Conservation (phyloP, 352 stramenopile genomes). For the Pythium insidiosum region DNA sequence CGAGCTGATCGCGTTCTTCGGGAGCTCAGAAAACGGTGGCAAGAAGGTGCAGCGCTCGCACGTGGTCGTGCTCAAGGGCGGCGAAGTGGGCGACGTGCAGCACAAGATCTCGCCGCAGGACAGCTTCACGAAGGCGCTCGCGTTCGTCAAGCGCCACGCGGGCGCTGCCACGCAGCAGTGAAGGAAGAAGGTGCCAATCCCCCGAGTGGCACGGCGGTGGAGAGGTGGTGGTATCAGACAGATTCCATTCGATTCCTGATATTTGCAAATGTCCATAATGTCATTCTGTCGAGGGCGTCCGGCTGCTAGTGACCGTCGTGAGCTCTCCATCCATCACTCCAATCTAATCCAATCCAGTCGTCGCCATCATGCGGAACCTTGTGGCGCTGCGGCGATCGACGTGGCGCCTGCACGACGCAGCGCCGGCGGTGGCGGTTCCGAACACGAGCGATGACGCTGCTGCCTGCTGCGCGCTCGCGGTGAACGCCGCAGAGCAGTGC, state of each 20-base stretch:
- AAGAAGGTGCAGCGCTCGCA: slow-evolving; percentile 74
- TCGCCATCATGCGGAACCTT: slow-evolving; percentile 42
- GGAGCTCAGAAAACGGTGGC: slow-evolving; percentile 54
- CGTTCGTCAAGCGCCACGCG: slow-evolving; percentile 35
- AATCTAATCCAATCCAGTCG: background rate
- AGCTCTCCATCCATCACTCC: too few relatives aligned
- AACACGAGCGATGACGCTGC: background rate
- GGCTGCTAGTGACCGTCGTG: too few relatives aligned
- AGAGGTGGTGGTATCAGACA: too few relatives aligned
- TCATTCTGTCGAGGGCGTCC: too few relatives aligned
- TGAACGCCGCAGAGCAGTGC: slow-evolving; percentile 23
- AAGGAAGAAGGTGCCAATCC: too few relatives aligned
- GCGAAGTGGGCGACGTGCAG: slow-evolving; percentile 63
- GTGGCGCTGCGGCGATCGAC: slow-evolving; percentile 36
- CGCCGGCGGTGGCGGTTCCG: too few relatives aligned
- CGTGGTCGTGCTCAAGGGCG: slow-evolving; percentile 73
- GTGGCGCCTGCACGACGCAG: slow-evolving; percentile 38
- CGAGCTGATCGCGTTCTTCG: slow-evolving; percentile 69
- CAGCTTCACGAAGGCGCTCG: slow-evolving; percentile 73
- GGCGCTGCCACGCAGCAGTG: background rate
- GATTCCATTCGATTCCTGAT: too few relatives aligned
- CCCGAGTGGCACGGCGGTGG: too few relatives aligned
- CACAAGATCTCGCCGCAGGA: slow-evolving; percentile 67
- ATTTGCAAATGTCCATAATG: too few relatives aligned
- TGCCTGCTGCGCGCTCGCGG: slow-evolving; percentile 18